Percentiles rank a stretch among this genome's conserved stretches.
Conservation (phyloP, 495 filamentous ascomycete genomes). For the Alectoria sarmentosa region DNA sequence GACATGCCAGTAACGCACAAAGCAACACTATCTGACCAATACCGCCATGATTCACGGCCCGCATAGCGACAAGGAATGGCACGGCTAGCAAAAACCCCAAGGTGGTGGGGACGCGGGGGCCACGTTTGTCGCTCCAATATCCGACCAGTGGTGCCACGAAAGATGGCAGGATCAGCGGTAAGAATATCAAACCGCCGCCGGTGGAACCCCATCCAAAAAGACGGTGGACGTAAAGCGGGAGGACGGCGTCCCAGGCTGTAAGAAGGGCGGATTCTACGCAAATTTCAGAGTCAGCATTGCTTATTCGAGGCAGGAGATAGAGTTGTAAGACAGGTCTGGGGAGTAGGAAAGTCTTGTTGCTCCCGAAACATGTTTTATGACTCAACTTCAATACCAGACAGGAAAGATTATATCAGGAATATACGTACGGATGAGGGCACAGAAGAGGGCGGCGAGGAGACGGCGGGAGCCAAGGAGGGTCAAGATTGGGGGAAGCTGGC, state of each 20-base stretch:
- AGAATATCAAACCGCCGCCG: conserved; percentile 59
- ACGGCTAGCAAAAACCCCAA: conserved; percentile 53
- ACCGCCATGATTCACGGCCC: conserved; percentile 56
- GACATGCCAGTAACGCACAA: conserved; percentile 57
- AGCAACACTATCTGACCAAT: conserved; percentile 59
- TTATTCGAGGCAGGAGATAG: too few species aligned
- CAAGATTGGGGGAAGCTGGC: conserved; percentile 27
- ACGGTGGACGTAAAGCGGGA: conserved; percentile 49
- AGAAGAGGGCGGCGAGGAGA: conserved; percentile 49
- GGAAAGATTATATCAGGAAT: too few species aligned
- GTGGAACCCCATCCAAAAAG: conserved; percentile 54
- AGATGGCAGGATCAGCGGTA: conserved; percentile 51
- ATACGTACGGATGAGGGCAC: conserved; percentile 51
- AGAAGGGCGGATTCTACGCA: conserved; percentile 51
- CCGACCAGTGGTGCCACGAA: conserved; percentile 55
- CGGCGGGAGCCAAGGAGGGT: conserved; percentile 51
- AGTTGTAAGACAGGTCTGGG: too few species aligned
- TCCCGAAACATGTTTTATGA: too few species aligned
- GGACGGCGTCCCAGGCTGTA: conserved; percentile 46
- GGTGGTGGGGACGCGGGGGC: conserved; percentile 53
- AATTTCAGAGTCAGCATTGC: too few species aligned
- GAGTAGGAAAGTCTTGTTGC: too few species aligned
- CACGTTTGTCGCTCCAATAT: conserved; percentile 49
- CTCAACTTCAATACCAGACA: too few species aligned
- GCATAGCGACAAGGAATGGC: conserved; percentile 57